These are phyloP conservation scores for Metschnikowia aberdeeniae DNA, from an alignment of 805 yeast species.

Conservation along the genomic window DNA sequence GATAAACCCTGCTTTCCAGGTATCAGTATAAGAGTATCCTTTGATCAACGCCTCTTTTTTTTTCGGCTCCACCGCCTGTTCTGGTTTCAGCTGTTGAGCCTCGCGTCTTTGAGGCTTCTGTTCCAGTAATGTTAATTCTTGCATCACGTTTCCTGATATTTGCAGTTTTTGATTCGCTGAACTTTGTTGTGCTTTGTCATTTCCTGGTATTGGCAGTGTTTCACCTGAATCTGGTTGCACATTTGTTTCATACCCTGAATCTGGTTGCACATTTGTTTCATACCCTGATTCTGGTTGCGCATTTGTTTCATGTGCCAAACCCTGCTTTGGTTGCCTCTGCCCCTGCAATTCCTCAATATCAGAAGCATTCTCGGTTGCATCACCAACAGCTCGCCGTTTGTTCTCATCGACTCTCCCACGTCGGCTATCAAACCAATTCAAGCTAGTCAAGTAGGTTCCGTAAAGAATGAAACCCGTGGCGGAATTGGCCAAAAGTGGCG, in stretches of 20 bases:
- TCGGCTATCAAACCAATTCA: constrained; percentile 29
- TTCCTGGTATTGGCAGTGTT: too few species aligned
- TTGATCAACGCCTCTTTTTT: constrained; percentile 3
- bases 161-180: too few species aligned
- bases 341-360: background rate
- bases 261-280: too few species aligned
- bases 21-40: constrained; percentile 39
- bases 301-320: too few species aligned
- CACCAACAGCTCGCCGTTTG: background rate
- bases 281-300: background rate
- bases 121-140: background rate
- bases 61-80: constrained; percentile 2
- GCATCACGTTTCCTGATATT: too few species aligned
- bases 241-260: too few species aligned
- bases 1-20: constrained; percentile 73
- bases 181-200: too few species aligned
- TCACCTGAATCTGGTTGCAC: too few species aligned
- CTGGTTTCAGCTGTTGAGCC: background rate
- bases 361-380: background rate
- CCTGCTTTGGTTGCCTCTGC: too few species aligned
- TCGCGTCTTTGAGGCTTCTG: background rate
- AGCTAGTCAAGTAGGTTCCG: constrained; percentile 66
- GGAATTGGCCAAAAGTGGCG: constrained; percentile 85
- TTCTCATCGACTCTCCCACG: background rate
- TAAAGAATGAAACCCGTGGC: constrained; percentile 85